Evolutionary conservation across 1,284 basidiomycete genomes (phyloP).

Genomic region (Boletus austroedulis): DNA sequence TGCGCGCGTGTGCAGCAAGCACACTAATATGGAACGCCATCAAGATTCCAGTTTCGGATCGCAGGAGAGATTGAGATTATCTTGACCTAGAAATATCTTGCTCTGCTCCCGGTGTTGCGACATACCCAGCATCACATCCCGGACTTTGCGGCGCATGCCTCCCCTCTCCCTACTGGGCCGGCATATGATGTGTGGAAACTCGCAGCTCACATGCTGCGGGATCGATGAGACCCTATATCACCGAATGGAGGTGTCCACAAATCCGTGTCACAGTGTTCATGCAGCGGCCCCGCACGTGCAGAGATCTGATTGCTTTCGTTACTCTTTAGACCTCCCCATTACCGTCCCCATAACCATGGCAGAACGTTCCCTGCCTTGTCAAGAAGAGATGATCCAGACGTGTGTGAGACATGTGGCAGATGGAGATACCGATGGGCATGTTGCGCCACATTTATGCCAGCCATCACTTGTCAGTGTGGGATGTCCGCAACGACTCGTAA

Average conservation of each 20-base stretch:
- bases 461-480: background rate
- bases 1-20: no score
- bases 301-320: conserved; percentile 5
- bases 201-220: conserved; percentile 20
- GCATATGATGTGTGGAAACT: conserved; percentile 21
- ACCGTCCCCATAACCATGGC: background rate
- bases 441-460: background rate
- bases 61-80: conserved; percentile 15
- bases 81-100: conserved; percentile 10
- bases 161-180: background rate
- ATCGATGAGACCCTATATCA: conserved; percentile 14
- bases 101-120: conserved; percentile 8
- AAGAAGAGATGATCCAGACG: background rate
- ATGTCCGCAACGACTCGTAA: background rate
- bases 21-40: conserved; percentile 7
- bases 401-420: conserved; percentile 6
- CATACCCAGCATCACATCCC: conserved; percentile 22
- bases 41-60: conserved; percentile 12
- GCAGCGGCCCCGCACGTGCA: conserved; percentile 13
- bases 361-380: background rate
- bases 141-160: conserved; percentile 27
- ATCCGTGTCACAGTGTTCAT: background rate
- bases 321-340: background rate
- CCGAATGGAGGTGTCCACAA: background rate
- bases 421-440: background rate